These are phyloP conservation scores for Metschnikowia picachoensis DNA, from an alignment of 805 yeast species.

Conservation along the genomic window DNA sequence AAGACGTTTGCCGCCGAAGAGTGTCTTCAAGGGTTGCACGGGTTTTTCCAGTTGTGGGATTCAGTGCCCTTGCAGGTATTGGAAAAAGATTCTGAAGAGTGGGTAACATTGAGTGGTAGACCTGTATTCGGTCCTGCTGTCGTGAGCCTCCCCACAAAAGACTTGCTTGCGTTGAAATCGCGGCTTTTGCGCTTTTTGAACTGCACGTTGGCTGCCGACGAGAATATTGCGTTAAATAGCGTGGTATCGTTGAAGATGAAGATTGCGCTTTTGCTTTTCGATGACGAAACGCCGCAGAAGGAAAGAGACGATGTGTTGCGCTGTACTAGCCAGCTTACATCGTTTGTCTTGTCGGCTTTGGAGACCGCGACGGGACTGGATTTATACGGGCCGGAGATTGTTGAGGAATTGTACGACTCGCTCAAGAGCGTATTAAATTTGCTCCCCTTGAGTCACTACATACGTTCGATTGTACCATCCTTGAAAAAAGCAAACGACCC, in stretches of 20 bases:
- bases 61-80: constrained; percentile 41
- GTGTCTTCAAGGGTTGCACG: constrained; percentile 54
- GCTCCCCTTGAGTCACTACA: constrained; percentile 72
- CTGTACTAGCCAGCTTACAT: constrained; percentile 30
- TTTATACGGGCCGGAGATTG: constrained; percentile 22
- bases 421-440: constrained; percentile 62
- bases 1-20: constrained; percentile 64
- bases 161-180: constrained; percentile 45
- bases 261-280: constrained; percentile 49
- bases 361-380: constrained; percentile 25
- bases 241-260: constrained; percentile 43
- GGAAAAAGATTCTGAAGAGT: constrained; percentile 36
- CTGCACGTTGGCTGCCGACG: constrained; percentile 37
- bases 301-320: constrained; percentile 30
- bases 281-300: constrained; percentile 29
- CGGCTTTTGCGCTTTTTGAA: constrained; percentile 56
- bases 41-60: constrained; percentile 51
- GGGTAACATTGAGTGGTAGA: constrained; percentile 42
- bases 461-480: constrained; percentile 49
- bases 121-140: constrained; percentile 63
- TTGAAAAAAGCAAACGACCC: constrained; percentile 33
- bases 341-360: constrained; percentile 35
- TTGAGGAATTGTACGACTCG: constrained; percentile 47
- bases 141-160: constrained; percentile 46
- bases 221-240: constrained; percentile 18